Conservation (phyloP, 805 yeast genomes). For the Vanderwaltozyma verrucispora region DNA sequence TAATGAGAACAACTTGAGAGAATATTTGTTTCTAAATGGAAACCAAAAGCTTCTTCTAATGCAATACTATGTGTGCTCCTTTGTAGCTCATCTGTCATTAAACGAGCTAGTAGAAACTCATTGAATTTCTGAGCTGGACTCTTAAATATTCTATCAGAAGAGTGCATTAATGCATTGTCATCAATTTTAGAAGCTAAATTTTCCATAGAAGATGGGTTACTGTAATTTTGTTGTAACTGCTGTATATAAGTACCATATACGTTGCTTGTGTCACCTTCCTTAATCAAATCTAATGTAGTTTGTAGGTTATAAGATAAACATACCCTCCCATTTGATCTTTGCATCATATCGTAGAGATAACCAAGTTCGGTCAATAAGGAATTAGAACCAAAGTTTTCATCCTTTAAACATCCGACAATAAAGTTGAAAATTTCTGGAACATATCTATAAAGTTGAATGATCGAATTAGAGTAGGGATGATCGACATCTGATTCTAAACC, state of each 20-base stretch:
- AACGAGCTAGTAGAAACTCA: slow-evolving; percentile 14
- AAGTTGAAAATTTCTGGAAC: slow-evolving; percentile 63
- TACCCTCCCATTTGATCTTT: slow-evolving; percentile 65
- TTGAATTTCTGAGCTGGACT: slow-evolving; percentile 21
- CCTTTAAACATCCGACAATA: slow-evolving; percentile 44
- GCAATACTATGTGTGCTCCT: slow-evolving; percentile 15
- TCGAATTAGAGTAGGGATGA: slow-evolving; percentile 66
- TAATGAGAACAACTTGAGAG: slow-evolving; percentile 19
- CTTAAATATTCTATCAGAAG: slow-evolving; percentile 2
- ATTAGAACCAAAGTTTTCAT: slow-evolving; percentile 36
- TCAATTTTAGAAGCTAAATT: neutral
- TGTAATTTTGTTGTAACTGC: neutral
- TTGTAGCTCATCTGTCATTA: slow-evolving; percentile 22
- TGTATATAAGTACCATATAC: neutral
- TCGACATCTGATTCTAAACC: slow-evolving; percentile 87
- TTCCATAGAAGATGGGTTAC: neutral
- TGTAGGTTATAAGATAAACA: slow-evolving; percentile 79
- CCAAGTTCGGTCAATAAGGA: slow-evolving; percentile 76
- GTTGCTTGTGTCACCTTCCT: slow-evolving; percentile 31
- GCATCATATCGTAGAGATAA: slow-evolving; percentile 83
- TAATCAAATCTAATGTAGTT: slow-evolving; percentile 36
- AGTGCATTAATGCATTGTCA: neutral
- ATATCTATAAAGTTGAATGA: slow-evolving; percentile 71
- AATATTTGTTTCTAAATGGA: slow-evolving; percentile 17
- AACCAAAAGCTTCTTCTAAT: slow-evolving; percentile 25